Conservation (phyloP, 2,329 filamentous ascomycete species). For the Samsoniella hepiali region DNA sequence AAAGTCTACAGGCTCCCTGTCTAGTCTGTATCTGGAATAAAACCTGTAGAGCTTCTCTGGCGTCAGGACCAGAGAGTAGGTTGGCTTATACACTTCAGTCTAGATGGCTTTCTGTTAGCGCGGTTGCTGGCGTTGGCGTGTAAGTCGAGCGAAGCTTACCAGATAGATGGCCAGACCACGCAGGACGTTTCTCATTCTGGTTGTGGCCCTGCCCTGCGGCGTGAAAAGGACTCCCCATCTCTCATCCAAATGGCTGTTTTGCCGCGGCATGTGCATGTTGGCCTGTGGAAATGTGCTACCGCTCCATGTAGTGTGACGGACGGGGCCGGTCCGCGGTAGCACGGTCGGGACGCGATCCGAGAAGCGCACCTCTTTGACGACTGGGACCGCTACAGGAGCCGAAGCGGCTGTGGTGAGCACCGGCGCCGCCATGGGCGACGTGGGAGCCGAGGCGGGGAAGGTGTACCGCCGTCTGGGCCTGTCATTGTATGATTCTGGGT, state of each 20-base stretch:
- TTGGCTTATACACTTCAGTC: slow-evolving; percentile 33
- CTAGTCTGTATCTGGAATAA: slow-evolving; percentile 64
- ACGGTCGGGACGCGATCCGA: slow-evolving; percentile 10
- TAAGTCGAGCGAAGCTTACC: slow-evolving; percentile 43
- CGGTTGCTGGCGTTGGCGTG: not conserved
- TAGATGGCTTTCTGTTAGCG: slow-evolving; percentile 20
- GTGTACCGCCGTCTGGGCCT: not conserved
- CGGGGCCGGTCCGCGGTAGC: slow-evolving; percentile 6
- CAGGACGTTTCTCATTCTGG: slow-evolving; percentile 66
- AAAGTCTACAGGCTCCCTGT: slow-evolving; percentile 67
- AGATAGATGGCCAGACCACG: slow-evolving; percentile 71
- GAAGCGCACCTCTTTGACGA: slow-evolving; percentile 15
- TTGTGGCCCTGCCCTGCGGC: slow-evolving; percentile 61
- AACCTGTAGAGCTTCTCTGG: slow-evolving; percentile 73
- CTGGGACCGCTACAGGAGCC: not conserved
- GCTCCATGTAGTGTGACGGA: not conserved
- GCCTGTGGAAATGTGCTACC: not conserved
- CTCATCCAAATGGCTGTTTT: slow-evolving; percentile 46
- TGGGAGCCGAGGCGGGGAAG: slow-evolving; percentile 6
- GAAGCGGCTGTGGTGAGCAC: not conserved
- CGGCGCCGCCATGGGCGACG: not conserved
- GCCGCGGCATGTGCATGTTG: not conserved
- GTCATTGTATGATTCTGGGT: not conserved
- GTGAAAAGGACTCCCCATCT: slow-evolving; percentile 78
- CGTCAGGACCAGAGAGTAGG: slow-evolving; percentile 59